A percentile compares a stretch with the other conserved stretches of the same genome.
Conservation (phyloP, 2,329 filamentous ascomycete genomes). For the Apiospora saccharicola region DNA sequence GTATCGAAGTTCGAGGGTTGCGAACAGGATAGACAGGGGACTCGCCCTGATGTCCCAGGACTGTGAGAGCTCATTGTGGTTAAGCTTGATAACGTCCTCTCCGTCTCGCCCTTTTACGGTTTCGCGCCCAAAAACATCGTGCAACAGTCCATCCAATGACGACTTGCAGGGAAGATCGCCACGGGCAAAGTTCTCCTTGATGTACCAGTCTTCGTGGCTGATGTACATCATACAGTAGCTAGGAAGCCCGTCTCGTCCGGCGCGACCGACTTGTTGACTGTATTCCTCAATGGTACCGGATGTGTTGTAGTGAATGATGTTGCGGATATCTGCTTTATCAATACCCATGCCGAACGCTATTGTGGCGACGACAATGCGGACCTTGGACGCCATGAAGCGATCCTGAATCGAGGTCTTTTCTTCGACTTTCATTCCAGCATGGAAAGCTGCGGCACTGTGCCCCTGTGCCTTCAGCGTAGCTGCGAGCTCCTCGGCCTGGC, state of each 20-base stretch:
- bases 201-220: slow-evolving; percentile 63
- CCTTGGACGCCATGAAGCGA: slow-evolving; percentile 55
- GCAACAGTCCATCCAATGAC: slow-evolving; percentile 56
- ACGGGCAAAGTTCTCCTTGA: slow-evolving; percentile 66
- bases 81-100: slow-evolving; percentile 55
- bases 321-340: slow-evolving; percentile 62
- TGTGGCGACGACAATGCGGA: slow-evolving; percentile 59
- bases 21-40: slow-evolving; percentile 61
- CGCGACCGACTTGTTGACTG: slow-evolving; percentile 64
- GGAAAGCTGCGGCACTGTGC: slow-evolving; percentile 55
- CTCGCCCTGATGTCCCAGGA: slow-evolving; percentile 61
- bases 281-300: slow-evolving; percentile 63
- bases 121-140: slow-evolving; percentile 56
- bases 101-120: slow-evolving; percentile 44
- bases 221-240: slow-evolving; percentile 66
- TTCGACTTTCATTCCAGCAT: slow-evolving; percentile 57
- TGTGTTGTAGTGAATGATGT: slow-evolving; percentile 61
- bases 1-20: slow-evolving; percentile 67
- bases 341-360: slow-evolving; percentile 69
- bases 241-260: slow-evolving; percentile 59
- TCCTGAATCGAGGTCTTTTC: slow-evolving; percentile 57
- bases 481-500: slow-evolving; percentile 56
- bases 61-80: slow-evolving; percentile 52
- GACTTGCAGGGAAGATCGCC: slow-evolving; percentile 63
- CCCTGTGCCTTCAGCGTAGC: slow-evolving; percentile 44